Evolutionary conservation across 331 rosid species (phyloP), one percentile per base, ranked within the genome.

Genomic region (Acacia concinna): DNA sequence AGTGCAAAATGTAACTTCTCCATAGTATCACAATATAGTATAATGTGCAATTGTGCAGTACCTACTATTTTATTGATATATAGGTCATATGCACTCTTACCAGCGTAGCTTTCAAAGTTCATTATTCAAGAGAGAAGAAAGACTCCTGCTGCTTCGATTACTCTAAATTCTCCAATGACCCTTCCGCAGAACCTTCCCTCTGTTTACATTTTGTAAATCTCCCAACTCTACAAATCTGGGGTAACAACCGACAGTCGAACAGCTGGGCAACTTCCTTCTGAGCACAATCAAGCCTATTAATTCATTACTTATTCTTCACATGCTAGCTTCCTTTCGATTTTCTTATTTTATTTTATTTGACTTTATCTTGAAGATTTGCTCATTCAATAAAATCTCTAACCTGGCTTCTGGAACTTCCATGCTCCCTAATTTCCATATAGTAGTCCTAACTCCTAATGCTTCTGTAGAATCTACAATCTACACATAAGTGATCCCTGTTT

Each of bases 381-480:
- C 8, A 8, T 44, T 35, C 68, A 47, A 47, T 47, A 15, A 47
- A 47, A 47, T 66, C 27, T 23, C 37, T 59, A 20, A 37, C 72
- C 59, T 37, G 25, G 47, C 25, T 68, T 34, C 35, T 38, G 30
- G 14, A 27, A 41, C 34, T 68, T 78, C 23, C 23, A 35, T 18
- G 68, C 62, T 28, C 38, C 15, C 4, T 69, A 12, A 28, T n/a
- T 78, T 78, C 51, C 62, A 21, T 34, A 49, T 21, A 15, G 35
- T 49, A 13, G 75, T n/a, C 57, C 35, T 21, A 35, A 64, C 60
- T 10, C 67, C 43, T 25, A 40, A 66, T 74, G 60, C 20, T 59
- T 76, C 73, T 62, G 56, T 12, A 49, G 78, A 14, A 21, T 56
- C 71, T 49, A 18, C 54, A 76, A 11, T 71, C 40, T 40, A n/a